Evolutionary conservation across 2,329 filamentous ascomycete species (phyloP), one percentile per base, ranked within the genome.

Genomic region (Trichothecium roseum): DNA sequence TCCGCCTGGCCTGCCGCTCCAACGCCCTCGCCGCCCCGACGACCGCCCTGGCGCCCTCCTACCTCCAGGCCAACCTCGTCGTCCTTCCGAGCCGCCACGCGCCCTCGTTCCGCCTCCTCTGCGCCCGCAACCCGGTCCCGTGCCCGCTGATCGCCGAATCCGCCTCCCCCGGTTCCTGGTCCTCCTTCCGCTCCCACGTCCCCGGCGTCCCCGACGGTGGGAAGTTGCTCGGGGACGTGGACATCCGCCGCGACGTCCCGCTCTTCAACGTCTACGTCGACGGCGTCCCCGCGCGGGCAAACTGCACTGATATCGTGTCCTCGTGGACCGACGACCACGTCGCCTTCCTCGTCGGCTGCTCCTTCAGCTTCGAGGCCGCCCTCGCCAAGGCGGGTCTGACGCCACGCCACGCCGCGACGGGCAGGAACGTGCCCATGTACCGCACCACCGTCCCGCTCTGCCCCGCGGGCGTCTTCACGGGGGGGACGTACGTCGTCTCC

Each of bases 261-360:
- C 59, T 55, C 16, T 81, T 75, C 50, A 70, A 68, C 42, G 59
- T 81, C 10, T 81, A 79, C 50, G 42, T 57, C n/a, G 52, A 72
- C 38, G 64, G 64, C 2, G 53, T 54, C 30, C 54, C 69, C 3
- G 43, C 53, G 5, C 56, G 57, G 15, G 48, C 53, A 1, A 55
- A 59, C 13, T 53, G 55, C 22, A 34, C 46, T 2, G 61, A 74
- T 46, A 57, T 81, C 13, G 44, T 53, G 1, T 45, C 54, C 2
- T 52, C 72, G 28, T 81, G 76, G 77, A 66, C 63, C 1, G 48
- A 59, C 4, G 65, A 77, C 42, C 72, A 81, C 43, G 67, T 76
- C 17, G 76, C 64, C 0, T 81, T 78, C 46, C 50, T 81, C 30
- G 69, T 81, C 41, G 77, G 75, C 8, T 81, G 76, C 48, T 74